Conservation (phyloP, 2,329 filamentous ascomycete genomes). For the Cladorrhinum sp. region DNA sequence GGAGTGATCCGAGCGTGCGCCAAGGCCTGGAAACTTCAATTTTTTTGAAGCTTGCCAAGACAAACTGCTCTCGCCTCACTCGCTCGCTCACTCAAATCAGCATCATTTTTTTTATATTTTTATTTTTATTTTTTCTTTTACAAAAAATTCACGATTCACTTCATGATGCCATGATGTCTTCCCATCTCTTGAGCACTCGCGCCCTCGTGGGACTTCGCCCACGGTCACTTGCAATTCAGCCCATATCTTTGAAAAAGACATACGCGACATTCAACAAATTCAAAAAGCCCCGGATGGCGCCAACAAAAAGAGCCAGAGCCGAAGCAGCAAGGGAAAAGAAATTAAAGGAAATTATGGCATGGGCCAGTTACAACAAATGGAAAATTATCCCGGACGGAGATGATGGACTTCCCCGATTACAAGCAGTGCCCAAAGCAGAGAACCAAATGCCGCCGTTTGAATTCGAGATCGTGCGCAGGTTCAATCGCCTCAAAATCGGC, state of each 20-base stretch:
- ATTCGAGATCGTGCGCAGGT: constrained; percentile 21
- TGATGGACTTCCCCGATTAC: background rate
- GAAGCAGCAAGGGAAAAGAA: no score
- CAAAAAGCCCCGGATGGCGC: no score
- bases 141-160: background rate
- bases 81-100: no score
- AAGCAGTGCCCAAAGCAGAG: background rate
- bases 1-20: no score
- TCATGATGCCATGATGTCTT: background rate
- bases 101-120: no score
- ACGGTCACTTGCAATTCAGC: background rate
- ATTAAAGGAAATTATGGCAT: no score
- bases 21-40: no score
- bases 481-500: constrained; percentile 16
- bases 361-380: no score
- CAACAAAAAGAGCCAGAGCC: no score
- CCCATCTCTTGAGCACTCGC: background rate
- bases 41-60: background rate
- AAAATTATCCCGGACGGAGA: background rate
- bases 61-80: background rate
- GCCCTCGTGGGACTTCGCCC: no score
- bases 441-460: background rate
- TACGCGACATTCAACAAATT: no score
- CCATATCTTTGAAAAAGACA: background rate
- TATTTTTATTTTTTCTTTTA: no score